Evolutionary conservation across 2,329 filamentous ascomycete genomes (phyloP), one percentile per base, ranked within the genome.

Genomic region (Pseudocercospora vitis): DNA sequence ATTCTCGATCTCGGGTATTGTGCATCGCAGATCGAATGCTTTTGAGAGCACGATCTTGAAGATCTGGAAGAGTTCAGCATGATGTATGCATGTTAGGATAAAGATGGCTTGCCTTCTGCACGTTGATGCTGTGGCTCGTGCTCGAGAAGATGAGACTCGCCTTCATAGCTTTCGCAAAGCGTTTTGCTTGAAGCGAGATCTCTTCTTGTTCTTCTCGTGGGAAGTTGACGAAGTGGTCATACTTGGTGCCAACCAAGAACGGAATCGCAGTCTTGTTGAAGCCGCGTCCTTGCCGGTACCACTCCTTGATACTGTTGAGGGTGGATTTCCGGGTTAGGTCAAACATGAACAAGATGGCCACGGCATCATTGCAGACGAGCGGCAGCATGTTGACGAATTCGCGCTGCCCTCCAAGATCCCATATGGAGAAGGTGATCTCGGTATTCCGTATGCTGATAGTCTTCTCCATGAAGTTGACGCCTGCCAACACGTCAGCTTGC

Each of bases 261-360:
- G 94, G 94, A 63, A 99, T 99, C n/a, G 94, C 94, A 11, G 94
- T 99, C 80, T 99, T 99, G 81, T 99, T 99, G 80, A 99, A 99
- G 19, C 94, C 94, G 60, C 94, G 83, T 44, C 94, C 94, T 74
- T 99, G 94, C 51, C 94, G 84, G 71, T 99, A 99, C 94, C 94
- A 99, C 72, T 99, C 94, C 78, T 99, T 99, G 79, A 99, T 97
- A 67, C 90, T 96, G 76, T 99, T 99, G 63, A 99, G 79, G 0
- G 94, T 99, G 75, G 91, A 96, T 80, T 99, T 99, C 64, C 94
- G 83, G 24, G 94, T 99, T 63, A 99, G 78, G 72, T 99, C 94
- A 72, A 99, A 99, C 94, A 99, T 99, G 83, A 99, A 99, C 35
- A 99, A 81, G 62, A 99, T 97, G 47, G 94, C 94, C 26, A 99